A percentile compares a stretch with the other conserved stretches of the same genome.
phyloP scores from a whole-genome alignment of 2,329 filamentous ascomycete genomes.

The Blastomyces silverae region DNA sequence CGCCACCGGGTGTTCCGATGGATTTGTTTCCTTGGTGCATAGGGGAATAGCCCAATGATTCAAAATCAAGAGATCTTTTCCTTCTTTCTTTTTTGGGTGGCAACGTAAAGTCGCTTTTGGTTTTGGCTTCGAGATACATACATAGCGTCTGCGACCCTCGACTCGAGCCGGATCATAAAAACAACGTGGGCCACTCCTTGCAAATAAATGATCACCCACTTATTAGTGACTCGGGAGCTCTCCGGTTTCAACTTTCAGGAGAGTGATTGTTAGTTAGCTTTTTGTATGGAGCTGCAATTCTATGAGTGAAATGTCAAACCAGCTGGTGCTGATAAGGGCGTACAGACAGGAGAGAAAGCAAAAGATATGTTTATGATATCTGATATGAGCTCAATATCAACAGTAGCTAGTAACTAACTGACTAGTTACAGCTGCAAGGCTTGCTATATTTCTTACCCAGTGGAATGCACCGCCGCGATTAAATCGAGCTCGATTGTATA shows the following conservation, averaged over 20 bases:
- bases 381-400: not conserved
- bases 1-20: not conserved
- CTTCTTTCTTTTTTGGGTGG: not conserved
- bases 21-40: not conserved
- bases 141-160: too few species aligned
- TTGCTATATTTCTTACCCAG: not conserved
- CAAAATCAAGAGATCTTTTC: too few species aligned
- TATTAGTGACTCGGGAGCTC: not conserved
- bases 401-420: not conserved
- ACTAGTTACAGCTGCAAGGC: not conserved
- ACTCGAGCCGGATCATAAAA: not conserved
- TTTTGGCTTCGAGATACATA: not conserved
- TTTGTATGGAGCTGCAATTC: not conserved
- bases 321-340: not conserved
- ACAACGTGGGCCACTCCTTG: not conserved
- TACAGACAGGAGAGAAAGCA: too few species aligned
- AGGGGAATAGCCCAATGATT: not conserved
- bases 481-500: not conserved
- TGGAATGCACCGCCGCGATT: not conserved
- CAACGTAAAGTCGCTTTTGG: not conserved
- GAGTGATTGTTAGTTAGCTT: too few species aligned
- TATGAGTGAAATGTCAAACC: too few species aligned
- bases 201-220: not conserved
- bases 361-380: not conserved
- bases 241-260: not conserved